A percentile compares a stretch with the other conserved stretches of the same genome.
These are phyloP conservation scores for Hortiboletus rubellus DNA, from an alignment of 1,284 basidiomycete species.

Conservation along the genomic window DNA sequence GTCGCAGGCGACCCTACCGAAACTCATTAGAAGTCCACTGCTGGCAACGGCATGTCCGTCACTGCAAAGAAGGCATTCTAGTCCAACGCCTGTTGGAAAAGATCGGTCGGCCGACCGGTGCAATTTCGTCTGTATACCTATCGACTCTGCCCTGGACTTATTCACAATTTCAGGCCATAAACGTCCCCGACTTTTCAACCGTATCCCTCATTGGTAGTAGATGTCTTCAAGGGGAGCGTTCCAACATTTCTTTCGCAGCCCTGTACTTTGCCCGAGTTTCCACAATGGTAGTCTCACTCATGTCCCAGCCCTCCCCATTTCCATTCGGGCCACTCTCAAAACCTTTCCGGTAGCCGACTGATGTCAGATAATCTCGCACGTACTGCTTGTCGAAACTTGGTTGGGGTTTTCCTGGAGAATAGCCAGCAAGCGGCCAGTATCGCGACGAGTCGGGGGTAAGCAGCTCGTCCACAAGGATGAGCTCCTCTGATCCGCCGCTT, in stretches of 20 bases:
- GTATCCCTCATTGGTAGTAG: background rate
- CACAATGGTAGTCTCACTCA: conserved; percentile 72
- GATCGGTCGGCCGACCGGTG: too few relatives aligned
- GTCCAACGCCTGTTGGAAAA: too few relatives aligned
- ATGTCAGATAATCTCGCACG: conserved; percentile 85
- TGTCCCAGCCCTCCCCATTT: conserved; percentile 68
- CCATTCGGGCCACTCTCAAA: conserved; percentile 74
- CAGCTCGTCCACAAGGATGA: conserved; percentile 94
- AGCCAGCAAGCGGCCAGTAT: conserved; percentile 87
- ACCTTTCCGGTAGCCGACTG: conserved; percentile 74
- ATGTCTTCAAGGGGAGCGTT: conserved; percentile 13
- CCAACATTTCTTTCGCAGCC: conserved; percentile 75
- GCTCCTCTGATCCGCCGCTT: conserved; percentile 40
- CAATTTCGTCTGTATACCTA: too few relatives aligned
- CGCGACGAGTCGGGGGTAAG: conserved; percentile 97
- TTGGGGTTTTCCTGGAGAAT: conserved; percentile 77
- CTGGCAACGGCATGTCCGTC: too few relatives aligned
- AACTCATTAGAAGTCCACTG: too few relatives aligned
- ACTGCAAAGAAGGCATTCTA: too few relatives aligned
- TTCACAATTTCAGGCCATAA: too few relatives aligned
- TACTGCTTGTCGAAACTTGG: conserved; percentile 98
- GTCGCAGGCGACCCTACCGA: too few relatives aligned
- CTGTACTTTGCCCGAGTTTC: conserved; percentile 79
- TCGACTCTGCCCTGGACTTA: too few relatives aligned
- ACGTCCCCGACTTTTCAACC: too few relatives aligned